Evolutionary conservation across 192 early-diverging fungal species (phyloP).

Genomic region (Pilaira anomala): DNA sequence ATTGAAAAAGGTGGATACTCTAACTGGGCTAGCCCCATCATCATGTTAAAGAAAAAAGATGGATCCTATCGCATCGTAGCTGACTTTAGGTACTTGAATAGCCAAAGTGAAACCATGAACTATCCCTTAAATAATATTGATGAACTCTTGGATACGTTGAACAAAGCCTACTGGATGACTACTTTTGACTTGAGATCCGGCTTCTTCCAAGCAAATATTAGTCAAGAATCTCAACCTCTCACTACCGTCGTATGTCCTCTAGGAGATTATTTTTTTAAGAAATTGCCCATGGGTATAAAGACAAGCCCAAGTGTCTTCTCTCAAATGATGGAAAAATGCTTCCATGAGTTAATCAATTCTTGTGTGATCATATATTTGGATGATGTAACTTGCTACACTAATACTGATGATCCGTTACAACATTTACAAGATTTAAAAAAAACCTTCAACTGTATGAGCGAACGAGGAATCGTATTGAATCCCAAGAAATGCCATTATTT

Average conservation of each 20-base stretch:
- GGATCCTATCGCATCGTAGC: neutral
- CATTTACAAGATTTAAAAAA: constrained; percentile 24
- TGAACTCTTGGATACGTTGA: constrained; percentile 37
- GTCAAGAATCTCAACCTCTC: constrained; percentile 31
- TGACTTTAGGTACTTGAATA: neutral
- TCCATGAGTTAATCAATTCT: neutral
- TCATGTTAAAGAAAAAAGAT: neutral
- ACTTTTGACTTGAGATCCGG: constrained; percentile 44
- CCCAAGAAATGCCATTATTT: constrained; percentile 8
- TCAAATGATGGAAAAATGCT: constrained; percentile 6
- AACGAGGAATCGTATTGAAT: constrained; percentile 2
- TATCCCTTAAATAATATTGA: constrained; percentile 28
- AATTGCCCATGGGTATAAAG: constrained; percentile 29
- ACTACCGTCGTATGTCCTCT: constrained; percentile 31
- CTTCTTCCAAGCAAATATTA: constrained; percentile 43
- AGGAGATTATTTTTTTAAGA: constrained; percentile 21
- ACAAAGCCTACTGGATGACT: constrained; percentile 33
- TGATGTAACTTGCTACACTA: constrained; percentile 38
- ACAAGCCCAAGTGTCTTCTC: constrained; percentile 24
- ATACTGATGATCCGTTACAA: constrained; percentile 17
- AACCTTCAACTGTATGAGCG: constrained; percentile 11
- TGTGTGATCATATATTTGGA: constrained; percentile 41
- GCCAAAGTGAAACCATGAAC: no score
- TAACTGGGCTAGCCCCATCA: neutral
- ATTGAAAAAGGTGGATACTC: neutral